Conservation (phyloP, 2,329 filamentous ascomycete genomes). For the Trichoderma arundinaceum region DNA sequence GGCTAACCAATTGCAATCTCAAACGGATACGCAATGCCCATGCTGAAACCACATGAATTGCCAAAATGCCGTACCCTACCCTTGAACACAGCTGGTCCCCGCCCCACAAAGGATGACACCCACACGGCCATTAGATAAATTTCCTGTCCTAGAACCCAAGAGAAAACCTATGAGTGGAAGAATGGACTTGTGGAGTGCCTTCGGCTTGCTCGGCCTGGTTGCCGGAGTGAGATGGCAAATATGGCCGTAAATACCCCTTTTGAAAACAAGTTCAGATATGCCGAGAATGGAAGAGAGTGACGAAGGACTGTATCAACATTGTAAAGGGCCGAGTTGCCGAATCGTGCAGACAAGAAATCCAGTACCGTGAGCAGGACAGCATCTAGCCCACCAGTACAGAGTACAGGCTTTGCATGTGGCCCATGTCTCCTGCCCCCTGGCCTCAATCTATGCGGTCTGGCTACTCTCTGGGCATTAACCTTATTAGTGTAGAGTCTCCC, state of each 20-base stretch:
- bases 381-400: not conserved
- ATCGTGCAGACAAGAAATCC: not conserved
- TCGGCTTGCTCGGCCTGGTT: not conserved
- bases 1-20: not conserved
- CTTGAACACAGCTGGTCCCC: not conserved
- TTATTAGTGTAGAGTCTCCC: too few species aligned
- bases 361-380: too few species aligned
- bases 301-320: not conserved
- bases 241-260: not conserved
- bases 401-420: too few species aligned
- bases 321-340: not conserved
- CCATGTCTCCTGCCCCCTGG: too few species aligned
- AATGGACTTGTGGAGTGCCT: not conserved
- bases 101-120: constrained; percentile 14
- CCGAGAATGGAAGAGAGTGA: not conserved
- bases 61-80: too few species aligned
- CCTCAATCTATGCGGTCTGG: too few species aligned
- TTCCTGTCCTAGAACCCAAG: too few species aligned
- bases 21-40: not conserved
- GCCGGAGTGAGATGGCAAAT: not conserved
- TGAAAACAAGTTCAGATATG: not conserved
- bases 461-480: too few species aligned
- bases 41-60: not conserved
- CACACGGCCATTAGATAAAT: not conserved
- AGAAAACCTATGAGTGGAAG: not conserved